These are phyloP conservation scores for Phialophora chinensis DNA, from an alignment of 2,329 filamentous ascomycete species.

Conservation along the genomic window DNA sequence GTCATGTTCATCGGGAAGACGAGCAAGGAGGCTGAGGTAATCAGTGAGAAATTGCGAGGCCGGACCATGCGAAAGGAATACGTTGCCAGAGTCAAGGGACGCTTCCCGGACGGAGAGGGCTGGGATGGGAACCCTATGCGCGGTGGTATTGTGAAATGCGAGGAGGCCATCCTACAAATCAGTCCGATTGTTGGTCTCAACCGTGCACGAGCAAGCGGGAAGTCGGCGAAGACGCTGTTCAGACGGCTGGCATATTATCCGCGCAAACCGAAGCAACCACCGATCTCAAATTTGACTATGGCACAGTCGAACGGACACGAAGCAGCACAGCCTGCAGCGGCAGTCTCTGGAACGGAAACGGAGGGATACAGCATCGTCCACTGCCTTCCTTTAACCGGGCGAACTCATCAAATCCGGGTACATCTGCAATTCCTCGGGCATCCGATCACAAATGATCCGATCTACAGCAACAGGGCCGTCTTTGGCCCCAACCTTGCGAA, in stretches of 20 bases:
- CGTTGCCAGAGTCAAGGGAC: conserved; percentile 84
- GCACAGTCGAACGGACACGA: conserved; percentile 4
- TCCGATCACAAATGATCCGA: conserved; percentile 95
- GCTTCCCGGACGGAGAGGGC: conserved; percentile 75
- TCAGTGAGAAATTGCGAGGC: conserved; percentile 76
- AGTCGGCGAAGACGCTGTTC: conserved; percentile 88
- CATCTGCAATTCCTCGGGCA: conserved; percentile 94
- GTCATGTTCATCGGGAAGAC: conserved; percentile 98
- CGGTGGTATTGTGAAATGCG: conserved; percentile 77
- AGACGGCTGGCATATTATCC: conserved; percentile 92
- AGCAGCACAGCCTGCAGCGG: conserved; percentile 43
- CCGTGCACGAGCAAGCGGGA: conserved; percentile 90
- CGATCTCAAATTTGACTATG: conserved; percentile 3
- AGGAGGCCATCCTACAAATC: conserved; percentile 91
- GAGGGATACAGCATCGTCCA: conserved; percentile 93
- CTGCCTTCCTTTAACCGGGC: conserved; percentile 88
- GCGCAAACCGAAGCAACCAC: conserved; percentile 39
- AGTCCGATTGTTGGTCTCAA: conserved; percentile 95
- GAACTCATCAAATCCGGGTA: conserved; percentile 93
- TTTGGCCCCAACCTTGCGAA: conserved; percentile 82
- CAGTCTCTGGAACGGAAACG: conserved; percentile 50
- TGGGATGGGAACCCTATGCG: conserved; percentile 35
- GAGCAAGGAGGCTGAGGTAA: conserved; percentile 74
- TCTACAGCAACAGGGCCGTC: conserved; percentile 92
- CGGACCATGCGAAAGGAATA: conserved; percentile 95